These are phyloP conservation scores for Brettanomyces naardenensis DNA, from an alignment of 805 yeast genomes.

Conservation along the genomic window DNA sequence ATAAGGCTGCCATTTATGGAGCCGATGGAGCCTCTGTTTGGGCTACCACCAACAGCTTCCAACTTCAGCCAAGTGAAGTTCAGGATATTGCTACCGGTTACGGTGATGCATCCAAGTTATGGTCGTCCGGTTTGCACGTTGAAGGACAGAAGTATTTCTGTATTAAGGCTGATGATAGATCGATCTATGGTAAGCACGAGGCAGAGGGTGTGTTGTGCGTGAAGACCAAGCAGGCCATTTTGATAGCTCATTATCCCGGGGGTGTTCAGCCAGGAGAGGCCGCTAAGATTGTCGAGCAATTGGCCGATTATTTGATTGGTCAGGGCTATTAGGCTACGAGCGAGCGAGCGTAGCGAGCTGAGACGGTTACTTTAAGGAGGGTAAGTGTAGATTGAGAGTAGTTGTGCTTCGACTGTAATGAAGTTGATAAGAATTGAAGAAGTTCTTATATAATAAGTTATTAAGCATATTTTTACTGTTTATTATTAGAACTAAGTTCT, in stretches of 20 bases:
- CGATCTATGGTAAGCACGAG: conserved; percentile 87
- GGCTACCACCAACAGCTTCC: conserved; percentile 74
- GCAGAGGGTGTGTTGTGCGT: conserved; percentile 86
- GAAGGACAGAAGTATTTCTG: conserved; percentile 83
- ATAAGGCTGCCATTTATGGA: conserved; percentile 88
- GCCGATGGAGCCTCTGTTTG: conserved; percentile 91
- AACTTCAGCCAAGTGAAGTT: conserved; percentile 64
- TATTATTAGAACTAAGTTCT: no score
- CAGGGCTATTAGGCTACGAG: conserved; percentile 84
- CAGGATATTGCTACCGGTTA: conserved; percentile 70
- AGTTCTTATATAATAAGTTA: not conserved
- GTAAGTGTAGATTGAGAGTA: no score
- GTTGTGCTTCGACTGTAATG: no score
- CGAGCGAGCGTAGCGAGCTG: no score
- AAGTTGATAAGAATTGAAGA: no score
- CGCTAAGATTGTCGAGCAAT: conserved; percentile 85
- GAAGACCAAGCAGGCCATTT: conserved; percentile 86
- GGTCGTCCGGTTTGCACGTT: conserved; percentile 78
- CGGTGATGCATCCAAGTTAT: conserved; percentile 69
- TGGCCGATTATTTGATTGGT: conserved; percentile 90
- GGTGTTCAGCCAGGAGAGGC: conserved; percentile 94
- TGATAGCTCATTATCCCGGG: conserved; percentile 90
- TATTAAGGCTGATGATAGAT: conserved; percentile 83
- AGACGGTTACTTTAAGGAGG: no score
- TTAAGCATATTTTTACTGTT: not conserved